Conservation (phyloP, 371 early-diverging fungal species). For the Mucor saturninus region DNA sequence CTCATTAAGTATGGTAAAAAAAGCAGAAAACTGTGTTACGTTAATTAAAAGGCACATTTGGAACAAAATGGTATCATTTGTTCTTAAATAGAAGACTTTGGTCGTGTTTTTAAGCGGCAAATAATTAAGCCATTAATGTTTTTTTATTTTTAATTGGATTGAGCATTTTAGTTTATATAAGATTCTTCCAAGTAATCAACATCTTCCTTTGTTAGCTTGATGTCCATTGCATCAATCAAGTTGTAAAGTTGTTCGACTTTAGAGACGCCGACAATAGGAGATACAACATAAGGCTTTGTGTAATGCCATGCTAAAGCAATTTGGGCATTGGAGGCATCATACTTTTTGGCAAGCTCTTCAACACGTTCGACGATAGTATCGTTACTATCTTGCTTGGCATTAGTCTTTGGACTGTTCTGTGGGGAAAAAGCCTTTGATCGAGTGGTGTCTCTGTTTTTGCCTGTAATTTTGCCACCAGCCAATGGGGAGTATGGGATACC, state of each 20-base stretch:
- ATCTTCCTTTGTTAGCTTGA: slow-evolving; percentile 50
- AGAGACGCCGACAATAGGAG: slow-evolving; percentile 49
- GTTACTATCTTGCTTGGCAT: slow-evolving; percentile 6
- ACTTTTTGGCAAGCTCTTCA: slow-evolving; percentile 46
- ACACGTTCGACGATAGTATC: slow-evolving; percentile 43
- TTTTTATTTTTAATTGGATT: background rate
- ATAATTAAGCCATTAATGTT: too few relatives aligned
- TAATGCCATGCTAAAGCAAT: slow-evolving; percentile 52
- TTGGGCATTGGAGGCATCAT: slow-evolving; percentile 33
- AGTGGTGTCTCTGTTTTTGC: slow-evolving; percentile 34
- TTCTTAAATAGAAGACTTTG: too few relatives aligned
- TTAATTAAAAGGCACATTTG: too few relatives aligned
- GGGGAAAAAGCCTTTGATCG: background rate
- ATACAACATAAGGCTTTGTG: slow-evolving; percentile 38
- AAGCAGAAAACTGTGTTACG: too few relatives aligned
- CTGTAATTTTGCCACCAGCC: slow-evolving; percentile 42
- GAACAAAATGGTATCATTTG: too few relatives aligned
- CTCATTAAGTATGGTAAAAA: too few relatives aligned
- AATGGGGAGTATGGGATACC: slow-evolving; percentile 61
- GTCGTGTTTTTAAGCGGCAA: too few relatives aligned
- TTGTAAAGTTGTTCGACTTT: slow-evolving; percentile 42
- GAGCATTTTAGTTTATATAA: slow-evolving; percentile 20
- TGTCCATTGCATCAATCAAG: slow-evolving; percentile 31
- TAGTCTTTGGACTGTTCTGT: background rate
- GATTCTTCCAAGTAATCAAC: slow-evolving; percentile 36